These are phyloP conservation scores for Jamesozyma rosinii DNA, from an alignment of 805 yeast genomes.

Conservation along the genomic window DNA sequence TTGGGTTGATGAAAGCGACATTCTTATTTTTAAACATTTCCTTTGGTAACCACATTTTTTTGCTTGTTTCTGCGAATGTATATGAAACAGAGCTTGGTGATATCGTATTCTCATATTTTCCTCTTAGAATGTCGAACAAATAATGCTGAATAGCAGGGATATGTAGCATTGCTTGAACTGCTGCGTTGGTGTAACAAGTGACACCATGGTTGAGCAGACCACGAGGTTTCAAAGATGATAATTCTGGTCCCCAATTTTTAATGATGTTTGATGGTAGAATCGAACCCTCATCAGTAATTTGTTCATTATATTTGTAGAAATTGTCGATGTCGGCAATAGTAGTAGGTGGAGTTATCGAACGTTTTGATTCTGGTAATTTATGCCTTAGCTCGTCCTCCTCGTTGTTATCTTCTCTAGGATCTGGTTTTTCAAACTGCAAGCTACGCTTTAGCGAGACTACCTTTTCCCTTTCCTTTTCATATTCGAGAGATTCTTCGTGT, in stretches of 20 bases:
- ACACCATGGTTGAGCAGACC: constrained; percentile 90
- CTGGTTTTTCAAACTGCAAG: not conserved
- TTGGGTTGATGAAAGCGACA: constrained; percentile 57
- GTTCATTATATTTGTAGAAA: constrained; percentile 54
- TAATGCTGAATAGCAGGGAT: constrained; percentile 87
- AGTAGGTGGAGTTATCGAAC: constrained; percentile 8
- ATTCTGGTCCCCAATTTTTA: constrained; percentile 62
- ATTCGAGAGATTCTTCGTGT: constrained; percentile 17
- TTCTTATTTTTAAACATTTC: constrained; percentile 30
- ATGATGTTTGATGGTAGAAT: constrained; percentile 47
- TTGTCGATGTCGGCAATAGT: constrained; percentile 15
- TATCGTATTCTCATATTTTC: constrained; percentile 40
- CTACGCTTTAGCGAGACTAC: not conserved
- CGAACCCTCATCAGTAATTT: constrained; percentile 52
- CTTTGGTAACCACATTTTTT: constrained; percentile 59
- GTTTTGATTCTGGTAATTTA: constrained; percentile 13
- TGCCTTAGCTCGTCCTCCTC: constrained; percentile 25
- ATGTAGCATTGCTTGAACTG: constrained; percentile 83
- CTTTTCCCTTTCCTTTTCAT: constrained; percentile 11
- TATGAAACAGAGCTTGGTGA: constrained; percentile 52
- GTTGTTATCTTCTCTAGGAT: not conserved
- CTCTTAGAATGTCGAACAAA: constrained; percentile 52
- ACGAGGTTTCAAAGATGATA: constrained; percentile 37
- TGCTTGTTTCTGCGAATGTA: constrained; percentile 57
- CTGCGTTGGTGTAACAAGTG: constrained; percentile 93